phyloP scores from a whole-genome alignment of 495 filamentous ascomycete genomes.

The Penicillium salamii region DNA sequence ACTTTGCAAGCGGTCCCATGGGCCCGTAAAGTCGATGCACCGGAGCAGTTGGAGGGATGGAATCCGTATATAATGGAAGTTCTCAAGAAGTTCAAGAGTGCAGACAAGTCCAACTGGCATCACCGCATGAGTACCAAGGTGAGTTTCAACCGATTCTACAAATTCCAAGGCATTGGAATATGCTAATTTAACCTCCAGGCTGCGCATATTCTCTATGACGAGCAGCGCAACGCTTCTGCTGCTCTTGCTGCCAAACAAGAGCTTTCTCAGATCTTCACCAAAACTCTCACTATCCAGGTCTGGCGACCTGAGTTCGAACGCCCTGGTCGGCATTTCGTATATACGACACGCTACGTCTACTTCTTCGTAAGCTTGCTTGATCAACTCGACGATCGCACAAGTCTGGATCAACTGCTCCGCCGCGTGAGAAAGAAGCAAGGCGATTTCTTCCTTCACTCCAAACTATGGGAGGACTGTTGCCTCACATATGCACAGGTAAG shows the following conservation, averaged over 20 bases:
- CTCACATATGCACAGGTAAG: slow-evolving; percentile 61
- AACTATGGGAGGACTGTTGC: slow-evolving; percentile 83
- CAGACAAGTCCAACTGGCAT: slow-evolving; percentile 96
- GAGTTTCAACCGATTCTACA: slow-evolving; percentile 5
- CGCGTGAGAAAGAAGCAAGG: slow-evolving; percentile 76
- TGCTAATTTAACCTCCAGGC: slow-evolving; percentile 35
- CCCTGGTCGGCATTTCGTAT: slow-evolving; percentile 89
- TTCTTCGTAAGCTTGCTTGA: slow-evolving; percentile 75
- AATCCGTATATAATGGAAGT: slow-evolving; percentile 69
- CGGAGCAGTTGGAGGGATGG: slow-evolving; percentile 63
- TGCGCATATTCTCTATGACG: slow-evolving; percentile 72
- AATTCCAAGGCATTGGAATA: background rate
- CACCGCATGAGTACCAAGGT: slow-evolving; percentile 83
- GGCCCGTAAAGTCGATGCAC: slow-evolving; percentile 46
- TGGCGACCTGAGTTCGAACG: slow-evolving; percentile 95
- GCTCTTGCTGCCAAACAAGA: slow-evolving; percentile 69
- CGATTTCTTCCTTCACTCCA: slow-evolving; percentile 81
- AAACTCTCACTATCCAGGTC: slow-evolving; percentile 90
- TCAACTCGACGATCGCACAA: slow-evolving; percentile 71
- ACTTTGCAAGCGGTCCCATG: slow-evolving; percentile 56
- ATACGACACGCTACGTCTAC: slow-evolving; percentile 83
- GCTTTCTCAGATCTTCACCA: slow-evolving; percentile 86
- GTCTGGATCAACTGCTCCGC: slow-evolving; percentile 76
- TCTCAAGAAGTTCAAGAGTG: slow-evolving; percentile 70
- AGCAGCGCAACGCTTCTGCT: slow-evolving; percentile 38